Percentiles rank a stretch among this genome's conserved stretches.
Conservation (phyloP, 23 red algal genomes). For the Gracilaria gracilis region DNA sequence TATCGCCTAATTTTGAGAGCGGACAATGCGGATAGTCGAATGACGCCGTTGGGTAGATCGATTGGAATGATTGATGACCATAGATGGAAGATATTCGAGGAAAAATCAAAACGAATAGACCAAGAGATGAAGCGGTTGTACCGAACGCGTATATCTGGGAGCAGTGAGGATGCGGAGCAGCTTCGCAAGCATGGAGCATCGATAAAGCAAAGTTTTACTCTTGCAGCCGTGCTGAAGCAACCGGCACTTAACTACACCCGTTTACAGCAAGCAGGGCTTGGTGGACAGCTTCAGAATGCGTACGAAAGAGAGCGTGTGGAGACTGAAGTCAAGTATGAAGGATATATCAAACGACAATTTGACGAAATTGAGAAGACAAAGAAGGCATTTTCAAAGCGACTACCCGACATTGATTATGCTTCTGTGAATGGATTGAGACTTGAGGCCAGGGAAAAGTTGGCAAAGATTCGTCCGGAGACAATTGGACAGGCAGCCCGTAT, state of each 20-base stretch:
- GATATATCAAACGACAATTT: constrained; percentile 89
- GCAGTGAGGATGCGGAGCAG: constrained; percentile 26
- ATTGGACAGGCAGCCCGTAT: constrained; percentile 91
- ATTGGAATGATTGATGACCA: constrained; percentile 95
- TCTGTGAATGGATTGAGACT: constrained; percentile 73
- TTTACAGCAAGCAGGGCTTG: constrained; percentile 65
- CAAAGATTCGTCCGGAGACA: constrained; percentile 83
- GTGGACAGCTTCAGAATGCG: constrained; percentile 59
- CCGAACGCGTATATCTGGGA: constrained; percentile 36
- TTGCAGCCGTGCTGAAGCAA: constrained; percentile 65
- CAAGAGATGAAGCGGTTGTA: constrained; percentile 73
- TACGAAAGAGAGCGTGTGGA: constrained; percentile 94
- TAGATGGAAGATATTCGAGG: constrained; percentile 81
- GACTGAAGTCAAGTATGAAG: constrained; percentile 94
- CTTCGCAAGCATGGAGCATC: constrained; percentile 42
- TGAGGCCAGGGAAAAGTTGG: constrained; percentile 89
- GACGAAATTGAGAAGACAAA: constrained; percentile 77
- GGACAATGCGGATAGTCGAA: constrained; percentile 93
- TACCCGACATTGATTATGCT: constrained; percentile 85
- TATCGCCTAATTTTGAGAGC: constrained; percentile 94
- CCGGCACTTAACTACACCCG: constrained; percentile 78
- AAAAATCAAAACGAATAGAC: constrained; percentile 75
- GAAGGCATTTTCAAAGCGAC: constrained; percentile 30
- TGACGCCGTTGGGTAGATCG: constrained; percentile 87
- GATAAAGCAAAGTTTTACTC: constrained; percentile 55